Evolutionary conservation across 2,329 filamentous ascomycete genomes (phyloP).

Genomic region (Pseudogymnoascus sp.): DNA sequence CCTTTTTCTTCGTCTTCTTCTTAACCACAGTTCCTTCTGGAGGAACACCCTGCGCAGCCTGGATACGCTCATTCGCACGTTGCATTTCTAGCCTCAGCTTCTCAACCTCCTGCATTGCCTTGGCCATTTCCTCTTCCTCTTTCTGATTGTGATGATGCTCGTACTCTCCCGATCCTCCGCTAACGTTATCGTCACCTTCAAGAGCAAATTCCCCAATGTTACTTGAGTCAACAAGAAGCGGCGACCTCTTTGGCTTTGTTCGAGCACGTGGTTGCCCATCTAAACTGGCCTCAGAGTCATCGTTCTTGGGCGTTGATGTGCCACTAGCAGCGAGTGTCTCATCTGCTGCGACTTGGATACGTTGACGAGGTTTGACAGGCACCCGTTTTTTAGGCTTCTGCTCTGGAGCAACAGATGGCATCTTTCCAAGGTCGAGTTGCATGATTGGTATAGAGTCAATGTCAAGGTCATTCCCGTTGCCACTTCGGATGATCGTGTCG

Average conservation of each 20-base stretch:
- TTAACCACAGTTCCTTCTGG: constrained; percentile 55
- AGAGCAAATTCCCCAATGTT: constrained; percentile 66
- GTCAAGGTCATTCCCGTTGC: constrained; percentile 72
- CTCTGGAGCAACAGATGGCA: constrained; percentile 22
- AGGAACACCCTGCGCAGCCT: constrained; percentile 59
- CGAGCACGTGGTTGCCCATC: constrained; percentile 41
- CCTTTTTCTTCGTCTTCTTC: constrained; percentile 55
- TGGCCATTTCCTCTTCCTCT: constrained; percentile 82
- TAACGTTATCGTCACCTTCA: constrained; percentile 38
- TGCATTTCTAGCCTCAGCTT: constrained; percentile 82
- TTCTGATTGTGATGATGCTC: constrained; percentile 51
- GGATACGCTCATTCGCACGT: constrained; percentile 64
- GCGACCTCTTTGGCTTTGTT: constrained; percentile 45
- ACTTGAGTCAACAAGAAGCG: constrained; percentile 83
- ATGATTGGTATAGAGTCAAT: constrained; percentile 95
- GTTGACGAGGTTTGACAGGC: constrained; percentile 41
- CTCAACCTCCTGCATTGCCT: constrained; percentile 84
- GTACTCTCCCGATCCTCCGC: constrained; percentile 40
- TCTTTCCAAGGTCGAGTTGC: constrained; percentile 68
- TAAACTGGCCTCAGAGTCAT: constrained; percentile 47
- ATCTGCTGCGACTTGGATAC: constrained; percentile 61
- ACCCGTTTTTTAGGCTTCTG: constrained; percentile 26
- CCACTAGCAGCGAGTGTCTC: constrained; percentile 57
- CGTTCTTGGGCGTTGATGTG: constrained; percentile 38
- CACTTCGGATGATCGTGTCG: constrained; percentile 63